Evolutionary conservation across 192 early-diverging fungal species (phyloP).

Genomic region (Coemansia sp.): DNA sequence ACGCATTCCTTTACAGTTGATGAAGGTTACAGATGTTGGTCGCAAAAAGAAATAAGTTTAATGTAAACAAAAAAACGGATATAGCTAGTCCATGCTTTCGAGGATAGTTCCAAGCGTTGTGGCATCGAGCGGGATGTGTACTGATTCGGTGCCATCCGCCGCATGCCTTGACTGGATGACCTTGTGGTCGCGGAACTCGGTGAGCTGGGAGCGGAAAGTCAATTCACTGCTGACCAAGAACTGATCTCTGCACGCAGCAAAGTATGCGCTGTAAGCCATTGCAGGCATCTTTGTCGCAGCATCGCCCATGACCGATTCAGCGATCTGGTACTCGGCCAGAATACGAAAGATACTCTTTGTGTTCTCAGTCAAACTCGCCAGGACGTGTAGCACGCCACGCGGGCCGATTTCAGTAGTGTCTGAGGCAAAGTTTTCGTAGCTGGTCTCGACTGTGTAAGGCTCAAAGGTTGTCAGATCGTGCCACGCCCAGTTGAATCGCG

Average conservation of each 20-base stretch:
- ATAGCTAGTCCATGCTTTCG: slow-evolving; percentile 62
- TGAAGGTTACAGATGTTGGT: slow-evolving; percentile 5
- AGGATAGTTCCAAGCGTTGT: slow-evolving; percentile 68
- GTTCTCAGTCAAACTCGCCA: slow-evolving; percentile 82
- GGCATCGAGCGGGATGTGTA: slow-evolving; percentile 66
- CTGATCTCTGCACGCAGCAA: slow-evolving; percentile 74
- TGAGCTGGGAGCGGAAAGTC: slow-evolving; percentile 88
- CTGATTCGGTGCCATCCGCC: slow-evolving; percentile 48
- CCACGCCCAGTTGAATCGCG: slow-evolving; percentile 85
- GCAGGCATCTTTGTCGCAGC: slow-evolving; percentile 32
- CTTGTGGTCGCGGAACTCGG: slow-evolving; percentile 92
- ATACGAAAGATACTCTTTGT: slow-evolving; percentile 85
- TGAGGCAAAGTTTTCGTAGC: slow-evolving; percentile 77
- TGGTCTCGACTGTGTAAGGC: slow-evolving; percentile 81
- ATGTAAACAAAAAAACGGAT: neutral
- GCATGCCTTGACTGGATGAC: slow-evolving; percentile 70
- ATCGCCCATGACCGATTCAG: slow-evolving; percentile 41
- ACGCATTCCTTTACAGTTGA: neutral
- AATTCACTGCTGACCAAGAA: slow-evolving; percentile 84
- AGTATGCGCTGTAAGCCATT: slow-evolving; percentile 72
- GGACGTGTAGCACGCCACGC: slow-evolving; percentile 76
- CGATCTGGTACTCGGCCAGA: slow-evolving; percentile 84
- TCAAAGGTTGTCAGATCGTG: slow-evolving; percentile 91
- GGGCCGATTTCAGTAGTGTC: slow-evolving; percentile 63
- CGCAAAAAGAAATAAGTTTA: neutral